Base-by-base conservation (phyloP, 345 rosid genomes). In the Salix caprea region DNA sequence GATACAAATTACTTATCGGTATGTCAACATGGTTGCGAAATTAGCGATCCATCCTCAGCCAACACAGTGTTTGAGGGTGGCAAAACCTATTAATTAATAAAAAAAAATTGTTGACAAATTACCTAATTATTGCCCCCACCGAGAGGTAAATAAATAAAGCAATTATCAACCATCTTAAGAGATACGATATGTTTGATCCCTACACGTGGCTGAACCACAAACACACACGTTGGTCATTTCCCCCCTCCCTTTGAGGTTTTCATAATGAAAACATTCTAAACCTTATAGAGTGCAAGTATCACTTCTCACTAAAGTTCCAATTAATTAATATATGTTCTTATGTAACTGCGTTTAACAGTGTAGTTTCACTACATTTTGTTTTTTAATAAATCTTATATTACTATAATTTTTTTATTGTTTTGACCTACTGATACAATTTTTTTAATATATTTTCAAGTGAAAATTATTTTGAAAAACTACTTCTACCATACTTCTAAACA, bases 381-480 rank as follows among this genome's bases (percentile, higher is more conserved):
- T 5, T 36, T 5, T 4, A 34, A 34, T 4, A 34, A 36, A 36
- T 5, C 7, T 36, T 5, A 5, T 36, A 36, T 5, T 36, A 36
- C 7, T 36, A 36, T 36, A 4, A 11, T 10, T 42, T 11, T 39
- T 40, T 42, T 40, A 11, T 42, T 40, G 13, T 40, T 40, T 9
- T 40, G 12, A 9, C 0, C 0, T 36, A 1, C 37, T 0, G 1
- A 5, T 0, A 5, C 5, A 36, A 5, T 5, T 36, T 36, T 36
- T 36, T 36, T 39, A 39, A 39, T 40, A 40, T 40, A 7, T 40
- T 40, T 40, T 40, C 2, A 40, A 40, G 9, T 2, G 11, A 39
- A 39, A 40, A 9, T 9, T 9, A 2, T 9, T 9, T 40, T 40
- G 2, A 9, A 9, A 9, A 40, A 10, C 10, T 1, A 0, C 12